Base-by-base conservation (phyloP, 2,329 filamentous ascomycete genomes). In the Clonostachys solani region DNA sequence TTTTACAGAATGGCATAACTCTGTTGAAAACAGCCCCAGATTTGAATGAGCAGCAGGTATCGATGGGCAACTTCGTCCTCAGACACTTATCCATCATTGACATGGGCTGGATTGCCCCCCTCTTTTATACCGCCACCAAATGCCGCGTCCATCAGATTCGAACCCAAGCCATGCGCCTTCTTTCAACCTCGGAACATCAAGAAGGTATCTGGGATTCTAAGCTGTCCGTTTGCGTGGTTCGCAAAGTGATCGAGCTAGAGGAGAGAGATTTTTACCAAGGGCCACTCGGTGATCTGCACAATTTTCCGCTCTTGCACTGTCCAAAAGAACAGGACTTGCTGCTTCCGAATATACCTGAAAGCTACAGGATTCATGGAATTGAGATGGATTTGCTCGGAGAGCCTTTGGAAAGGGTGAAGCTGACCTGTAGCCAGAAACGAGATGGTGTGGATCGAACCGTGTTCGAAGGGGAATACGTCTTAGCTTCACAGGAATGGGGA, bases 91-190 rank as follows among this genome's bases (percentile, higher is more conserved):
- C 65, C 3, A 62, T 68, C 15, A 53, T 61, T 6, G 72, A 77
- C 47, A 59, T 72, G 12, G 73, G 73, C 9, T 72, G 70, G 58
- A 62, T 74, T 10, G 60, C 71, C 6, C 65, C 70, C 0, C 60
- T 77, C 4, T 76, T 74, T 49, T 77, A 65, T 49, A 54, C 64
- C 3, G 73, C 71, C 1, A 47, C 72, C 5, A 77, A 77, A 49
- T 79, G 75, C 40, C 70, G 75, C 1, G 56, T 66, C 3, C 66
- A 63, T 36, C 55, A 56, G 6, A 55, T 77, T 8, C 64, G 75
- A 34, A 49, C 60, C 0, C 66, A 70, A 35, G 71, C 70, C 0
- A 52, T 69, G 2, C 52, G 49, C 3, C 49, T 72, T 1, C 52
- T 74, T 0, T 54, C 55, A n/a, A 49, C 50, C 2, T 47, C 53